phyloP scores from a whole-genome alignment of 176 grass and related monocot genomes.

The Oropetium thomaeum region DNA sequence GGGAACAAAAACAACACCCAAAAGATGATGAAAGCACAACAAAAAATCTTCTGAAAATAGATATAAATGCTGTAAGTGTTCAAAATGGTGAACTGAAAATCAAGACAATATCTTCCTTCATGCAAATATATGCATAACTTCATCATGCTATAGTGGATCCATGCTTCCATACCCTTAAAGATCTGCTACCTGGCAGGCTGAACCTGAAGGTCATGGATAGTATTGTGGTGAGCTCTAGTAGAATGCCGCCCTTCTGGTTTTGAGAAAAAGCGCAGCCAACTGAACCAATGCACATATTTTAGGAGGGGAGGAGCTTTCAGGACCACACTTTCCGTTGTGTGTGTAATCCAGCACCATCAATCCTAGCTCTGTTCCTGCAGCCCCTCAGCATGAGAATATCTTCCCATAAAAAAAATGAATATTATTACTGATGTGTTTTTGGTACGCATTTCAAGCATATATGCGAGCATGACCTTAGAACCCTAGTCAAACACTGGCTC shows the following conservation, averaged over 20 bases:
- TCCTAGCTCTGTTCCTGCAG: neutral
- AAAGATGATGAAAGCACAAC: neutral
- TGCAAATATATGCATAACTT: constrained; percentile 14
- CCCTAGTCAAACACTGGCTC: constrained; percentile 1
- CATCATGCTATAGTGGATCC: constrained; percentile 37
- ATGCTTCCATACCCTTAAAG: constrained; percentile 13
- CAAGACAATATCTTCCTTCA: neutral
- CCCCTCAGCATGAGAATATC: constrained; percentile 28
- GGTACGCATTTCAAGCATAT: constrained; percentile 23
- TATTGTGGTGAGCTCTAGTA: constrained; percentile 11
- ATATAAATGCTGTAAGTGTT: too few relatives aligned
- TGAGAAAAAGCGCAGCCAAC: constrained; percentile 23
- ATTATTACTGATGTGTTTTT: constrained; percentile 27
- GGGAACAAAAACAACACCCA: neutral
- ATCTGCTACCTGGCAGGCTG: constrained; percentile 41
- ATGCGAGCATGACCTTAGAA: constrained; percentile 46
- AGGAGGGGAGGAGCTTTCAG: constrained; percentile 43
- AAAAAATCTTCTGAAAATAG: too few relatives aligned
- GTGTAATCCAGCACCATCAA: constrained; percentile 16
- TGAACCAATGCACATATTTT: constrained; percentile 17
- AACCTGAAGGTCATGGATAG: constrained; percentile 24
- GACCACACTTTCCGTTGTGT: constrained; percentile 38
- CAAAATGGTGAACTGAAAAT: neutral
- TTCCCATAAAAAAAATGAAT: constrained; percentile 1
- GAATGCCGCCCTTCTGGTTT: constrained; percentile 29